phyloP scores from a whole-genome alignment of 495 filamentous ascomycete genomes.

The Lepidopterella palustris region DNA sequence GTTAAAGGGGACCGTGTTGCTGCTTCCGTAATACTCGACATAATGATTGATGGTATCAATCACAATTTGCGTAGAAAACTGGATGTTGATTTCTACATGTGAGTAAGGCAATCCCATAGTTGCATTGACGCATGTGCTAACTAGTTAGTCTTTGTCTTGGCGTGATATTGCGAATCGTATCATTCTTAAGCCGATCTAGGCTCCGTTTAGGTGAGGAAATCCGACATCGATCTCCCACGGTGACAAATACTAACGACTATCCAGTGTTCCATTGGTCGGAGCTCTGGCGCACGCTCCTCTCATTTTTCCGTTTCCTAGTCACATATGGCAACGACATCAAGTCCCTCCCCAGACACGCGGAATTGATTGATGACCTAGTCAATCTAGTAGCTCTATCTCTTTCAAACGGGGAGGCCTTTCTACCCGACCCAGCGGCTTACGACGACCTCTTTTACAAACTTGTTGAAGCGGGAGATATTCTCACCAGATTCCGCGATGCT shows the following conservation, averaged over 20 bases:
- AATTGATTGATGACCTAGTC: slow-evolving; percentile 63
- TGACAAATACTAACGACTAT: too few species aligned
- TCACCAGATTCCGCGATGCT: slow-evolving; percentile 74
- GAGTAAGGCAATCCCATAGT: slow-evolving; percentile 2
- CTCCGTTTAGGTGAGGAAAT: slow-evolving; percentile 28
- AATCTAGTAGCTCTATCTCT: slow-evolving; percentile 81
- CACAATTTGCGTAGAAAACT: slow-evolving; percentile 85
- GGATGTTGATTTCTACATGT: slow-evolving; percentile 78
- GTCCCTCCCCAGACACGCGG: slow-evolving; percentile 50
- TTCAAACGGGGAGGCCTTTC: slow-evolving; percentile 82
- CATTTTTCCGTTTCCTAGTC: slow-evolving; percentile 84
- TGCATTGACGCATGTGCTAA: slow-evolving; percentile 2
- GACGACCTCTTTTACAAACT: slow-evolving; percentile 98
- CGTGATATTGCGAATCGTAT: slow-evolving; percentile 71
- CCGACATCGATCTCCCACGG: too few species aligned
- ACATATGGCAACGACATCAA: slow-evolving; percentile 74
- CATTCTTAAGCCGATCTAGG: slow-evolving; percentile 72
- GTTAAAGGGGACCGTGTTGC: slow-evolving; percentile 63
- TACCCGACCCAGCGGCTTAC: slow-evolving; percentile 82
- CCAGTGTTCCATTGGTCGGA: slow-evolving; percentile 87
- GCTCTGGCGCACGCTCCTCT: slow-evolving; percentile 82
- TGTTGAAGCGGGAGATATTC: slow-evolving; percentile 79
- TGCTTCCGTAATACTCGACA: slow-evolving; percentile 71
- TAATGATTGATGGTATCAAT: slow-evolving; percentile 82
- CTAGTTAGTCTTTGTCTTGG: slow-evolving; percentile 51